Conservation (phyloP, 2,329 filamentous ascomycete genomes). For the Malbranchea zuffiana region DNA sequence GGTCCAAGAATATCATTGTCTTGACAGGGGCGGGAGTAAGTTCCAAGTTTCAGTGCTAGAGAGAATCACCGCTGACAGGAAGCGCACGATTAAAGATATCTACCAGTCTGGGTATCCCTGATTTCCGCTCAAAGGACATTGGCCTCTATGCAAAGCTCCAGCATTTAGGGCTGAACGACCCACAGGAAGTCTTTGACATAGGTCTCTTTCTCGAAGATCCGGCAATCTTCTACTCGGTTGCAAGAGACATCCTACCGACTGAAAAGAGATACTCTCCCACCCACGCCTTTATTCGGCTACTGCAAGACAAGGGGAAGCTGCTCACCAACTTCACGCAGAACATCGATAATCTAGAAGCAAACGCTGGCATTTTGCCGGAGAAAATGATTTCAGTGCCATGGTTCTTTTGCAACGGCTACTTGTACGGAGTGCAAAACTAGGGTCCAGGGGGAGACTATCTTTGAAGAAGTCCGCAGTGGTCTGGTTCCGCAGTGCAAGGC, state of each 20-base stretch:
- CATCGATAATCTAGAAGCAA: slow-evolving; percentile 88
- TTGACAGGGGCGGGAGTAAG: slow-evolving; percentile 75
- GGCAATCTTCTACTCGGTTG: slow-evolving; percentile 79
- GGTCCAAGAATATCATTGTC: slow-evolving; percentile 75
- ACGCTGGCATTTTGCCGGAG: slow-evolving; percentile 67
- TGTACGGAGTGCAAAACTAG: slow-evolving; percentile 72
- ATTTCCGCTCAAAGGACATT: slow-evolving; percentile 88
- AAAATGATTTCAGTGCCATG: slow-evolving; percentile 94
- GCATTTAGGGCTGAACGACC: slow-evolving; percentile 66
- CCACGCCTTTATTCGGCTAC: slow-evolving; percentile 81
- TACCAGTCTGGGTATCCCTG: slow-evolving; percentile 89
- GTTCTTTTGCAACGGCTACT: slow-evolving; percentile 83
- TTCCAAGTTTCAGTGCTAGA: slow-evolving; percentile 4
- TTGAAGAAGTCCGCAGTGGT: slow-evolving; percentile 64
- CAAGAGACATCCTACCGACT: slow-evolving; percentile 77
- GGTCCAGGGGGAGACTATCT: slow-evolving; percentile 66
- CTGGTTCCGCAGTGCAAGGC: slow-evolving; percentile 65
- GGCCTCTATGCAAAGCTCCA: slow-evolving; percentile 81
- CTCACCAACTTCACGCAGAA: slow-evolving; percentile 98
- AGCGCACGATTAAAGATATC: slow-evolving; percentile 63
- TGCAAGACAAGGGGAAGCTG: slow-evolving; percentile 79
- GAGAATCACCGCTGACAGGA: no score
- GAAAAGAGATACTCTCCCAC: slow-evolving; percentile 77
- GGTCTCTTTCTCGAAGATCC: slow-evolving; percentile 76
- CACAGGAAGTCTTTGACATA: slow-evolving; percentile 94